A percentile compares a stretch with the other conserved stretches of the same genome.
phyloP scores from a whole-genome alignment of 2,329 filamentous ascomycete species.

The Dactylellina cionopaga region DNA sequence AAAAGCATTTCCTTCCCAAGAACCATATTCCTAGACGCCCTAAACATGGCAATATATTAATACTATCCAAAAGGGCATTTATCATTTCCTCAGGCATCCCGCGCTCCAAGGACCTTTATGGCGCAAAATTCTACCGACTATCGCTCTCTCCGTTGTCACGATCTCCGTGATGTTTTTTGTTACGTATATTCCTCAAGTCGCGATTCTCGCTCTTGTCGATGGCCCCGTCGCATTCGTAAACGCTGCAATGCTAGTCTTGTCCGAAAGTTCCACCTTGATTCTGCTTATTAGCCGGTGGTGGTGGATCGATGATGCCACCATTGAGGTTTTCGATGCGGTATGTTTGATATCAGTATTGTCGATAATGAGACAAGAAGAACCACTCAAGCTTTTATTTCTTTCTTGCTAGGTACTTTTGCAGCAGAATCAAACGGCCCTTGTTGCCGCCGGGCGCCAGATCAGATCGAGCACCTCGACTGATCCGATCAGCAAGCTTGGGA shows the following conservation, averaged over 20 bases:
- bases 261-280: conserved; percentile 62
- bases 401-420: conserved; percentile 71
- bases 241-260: conserved; percentile 72
- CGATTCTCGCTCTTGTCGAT: conserved; percentile 82
- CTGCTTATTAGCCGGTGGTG: conserved; percentile 56
- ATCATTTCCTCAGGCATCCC: conserved; percentile 70
- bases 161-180: conserved; percentile 85
- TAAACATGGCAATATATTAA: conserved; percentile 60
- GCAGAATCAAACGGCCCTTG: conserved; percentile 69
- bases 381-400: too few relatives aligned
- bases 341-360: too few relatives aligned
- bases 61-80: conserved; percentile 65
- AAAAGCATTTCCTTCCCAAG: too few relatives aligned
- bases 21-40: too few relatives aligned
- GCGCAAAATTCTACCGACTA: conserved; percentile 64
- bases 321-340: conserved; percentile 53
- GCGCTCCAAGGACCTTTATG: conserved; percentile 70
- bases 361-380: too few relatives aligned
- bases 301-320: conserved; percentile 36
- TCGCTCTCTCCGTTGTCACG: conserved; percentile 77
- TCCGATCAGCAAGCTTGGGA: conserved; percentile 68
- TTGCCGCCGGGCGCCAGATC: conserved; percentile 78
- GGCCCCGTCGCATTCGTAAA: conserved; percentile 82
- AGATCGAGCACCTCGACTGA: conserved; percentile 63
- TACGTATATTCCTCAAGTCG: conserved; percentile 77